Evolutionary conservation across 2,329 filamentous ascomycete genomes (phyloP).

Genomic region (Talaromyces sp.): DNA sequence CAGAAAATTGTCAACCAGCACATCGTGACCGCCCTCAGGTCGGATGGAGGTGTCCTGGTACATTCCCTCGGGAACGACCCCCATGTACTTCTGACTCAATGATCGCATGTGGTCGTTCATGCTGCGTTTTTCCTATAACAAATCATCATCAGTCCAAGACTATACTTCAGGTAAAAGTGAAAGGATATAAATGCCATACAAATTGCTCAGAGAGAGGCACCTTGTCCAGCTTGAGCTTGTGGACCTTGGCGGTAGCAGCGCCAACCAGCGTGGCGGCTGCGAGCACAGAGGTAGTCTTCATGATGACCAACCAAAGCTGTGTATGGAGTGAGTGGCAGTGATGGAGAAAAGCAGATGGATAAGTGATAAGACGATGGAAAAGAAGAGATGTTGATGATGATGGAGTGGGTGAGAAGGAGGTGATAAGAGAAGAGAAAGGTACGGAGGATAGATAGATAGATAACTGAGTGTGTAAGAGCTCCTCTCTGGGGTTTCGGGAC

Average conservation of each 20-base stretch:
- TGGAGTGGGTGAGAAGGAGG: slow-evolving; percentile 18
- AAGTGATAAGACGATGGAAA: slow-evolving; percentile 19
- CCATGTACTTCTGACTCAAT: slow-evolving; percentile 96
- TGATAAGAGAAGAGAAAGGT: slow-evolving; percentile 20
- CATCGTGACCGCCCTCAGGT: slow-evolving; percentile 65
- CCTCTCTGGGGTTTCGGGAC: slow-evolving; percentile 24
- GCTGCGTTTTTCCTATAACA: slow-evolving; percentile 64
- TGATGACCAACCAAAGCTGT: slow-evolving; percentile 41
- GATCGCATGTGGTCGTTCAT: slow-evolving; percentile 77
- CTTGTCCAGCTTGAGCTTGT: slow-evolving; percentile 99
- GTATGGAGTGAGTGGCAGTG: slow-evolving; percentile 11
- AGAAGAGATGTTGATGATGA: slow-evolving; percentile 17
- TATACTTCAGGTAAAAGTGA: not conserved
- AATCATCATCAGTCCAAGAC: slow-evolving; percentile 11
- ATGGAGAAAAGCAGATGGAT: slow-evolving; percentile 14
- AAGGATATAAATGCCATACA: slow-evolving; percentile 53
- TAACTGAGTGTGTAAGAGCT: not conserved
- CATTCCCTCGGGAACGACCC: slow-evolving; percentile 69
- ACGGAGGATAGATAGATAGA: not conserved
- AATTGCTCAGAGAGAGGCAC: slow-evolving; percentile 87
- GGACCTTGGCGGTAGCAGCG: slow-evolving; percentile 77
- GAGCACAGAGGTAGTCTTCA: slow-evolving; percentile 82
- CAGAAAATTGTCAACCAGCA: slow-evolving; percentile 94
- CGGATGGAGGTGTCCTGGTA: slow-evolving; percentile 71
- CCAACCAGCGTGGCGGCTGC: slow-evolving; percentile 76